Evolutionary conservation across 1,284 basidiomycete species (phyloP), one percentile per base, ranked within the genome.

Genomic region (Mycena sp.): DNA sequence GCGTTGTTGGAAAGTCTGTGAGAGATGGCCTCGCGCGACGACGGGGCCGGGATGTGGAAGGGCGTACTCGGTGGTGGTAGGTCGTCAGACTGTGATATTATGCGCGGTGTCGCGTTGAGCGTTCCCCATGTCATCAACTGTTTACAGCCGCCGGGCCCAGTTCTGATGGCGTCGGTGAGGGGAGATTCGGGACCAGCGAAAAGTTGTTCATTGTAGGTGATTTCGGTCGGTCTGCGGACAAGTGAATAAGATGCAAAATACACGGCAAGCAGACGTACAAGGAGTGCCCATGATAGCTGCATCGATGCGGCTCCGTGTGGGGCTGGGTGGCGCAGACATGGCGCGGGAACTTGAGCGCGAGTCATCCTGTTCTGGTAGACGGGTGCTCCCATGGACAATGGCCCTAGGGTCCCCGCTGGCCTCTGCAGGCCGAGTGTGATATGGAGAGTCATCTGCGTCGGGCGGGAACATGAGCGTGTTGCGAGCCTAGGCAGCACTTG

Each of bases 91-190:
- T 86, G 84, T 26, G 91, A 91, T 35, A 96, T 84, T 11, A 95
- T 84, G 48, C 94, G 88, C 9, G 94, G 95, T 12, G 95, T 97
- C 14, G 92, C 89, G 64, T 90, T 88, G 14, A 97, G 82, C 21
- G 93, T 94, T 6, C 95, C 95, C 93, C 93, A 95, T 10, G 95
- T 98, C 91, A 97, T 94, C 21, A 98, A 85, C 68, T 96, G 90
- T 66, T 94, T 94, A 95, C 83, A 1, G 91, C 90, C 9, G 78
- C 78, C 1, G 91, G 85, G 0, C 90, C 91, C 30, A 97, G 84
- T 67, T 94, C 84, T 5, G 90, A 86, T 0, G 94, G 90, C 6
- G 91, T 92, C 2, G 93, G 94, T 0, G 94, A 93, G 12, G 95
- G 94, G n/a, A 95, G 76, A 61, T 86, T 86, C n/a, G 93, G 89